Evolutionary conservation across 768 basidiomycete species (phyloP), one percentile per base, ranked within the genome.

Genomic region (Scleroderma citrinum): DNA sequence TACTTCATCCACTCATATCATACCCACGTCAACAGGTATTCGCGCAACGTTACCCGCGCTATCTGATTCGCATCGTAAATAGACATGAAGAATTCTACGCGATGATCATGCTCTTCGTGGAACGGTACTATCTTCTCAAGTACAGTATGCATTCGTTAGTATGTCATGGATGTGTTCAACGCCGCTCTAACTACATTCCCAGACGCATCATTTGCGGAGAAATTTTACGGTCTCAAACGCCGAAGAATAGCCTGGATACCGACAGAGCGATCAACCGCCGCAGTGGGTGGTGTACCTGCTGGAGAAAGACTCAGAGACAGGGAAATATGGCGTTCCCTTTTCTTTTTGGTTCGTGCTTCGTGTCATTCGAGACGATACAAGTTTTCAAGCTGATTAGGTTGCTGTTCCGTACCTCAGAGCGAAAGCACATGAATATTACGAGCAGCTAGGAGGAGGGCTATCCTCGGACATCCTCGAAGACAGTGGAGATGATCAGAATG

Each of bases 31-130:
- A 48, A 2, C 32, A 96, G 94, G 87, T 95, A 50, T 90, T 98
- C 59, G 92, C 96, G 3, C 93, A 97, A 72, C 76, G 85, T 48
- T 87, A 97, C 64, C 96, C 96, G 6, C 80, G 96, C 47, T 94
- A 97, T 66, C 77, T 98, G 26, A 69, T 99, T 37, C 83, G 85
- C 16, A 75, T 98, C 46, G 90, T 96, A 14, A 97, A 98, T 66
- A 74, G 82, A 29, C 96, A 99, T 72, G 96, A 99, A 65, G 94
- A 97, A 65, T 91, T 96, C 67, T 98, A 96, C 59, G 89, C 93
- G 1, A 56, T 78, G 13, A 74, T 95, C 53, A 90, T 98, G 85
- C 70, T 94, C 47, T 76, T 92, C 49, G 85, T 98, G 16, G 96
- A 99, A 70, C 75, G 83, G 14, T 83, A 95, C 69, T 94, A 96